Evolutionary conservation across 2,329 filamentous ascomycete species (phyloP).

Genomic region (Claviceps maximensis): DNA sequence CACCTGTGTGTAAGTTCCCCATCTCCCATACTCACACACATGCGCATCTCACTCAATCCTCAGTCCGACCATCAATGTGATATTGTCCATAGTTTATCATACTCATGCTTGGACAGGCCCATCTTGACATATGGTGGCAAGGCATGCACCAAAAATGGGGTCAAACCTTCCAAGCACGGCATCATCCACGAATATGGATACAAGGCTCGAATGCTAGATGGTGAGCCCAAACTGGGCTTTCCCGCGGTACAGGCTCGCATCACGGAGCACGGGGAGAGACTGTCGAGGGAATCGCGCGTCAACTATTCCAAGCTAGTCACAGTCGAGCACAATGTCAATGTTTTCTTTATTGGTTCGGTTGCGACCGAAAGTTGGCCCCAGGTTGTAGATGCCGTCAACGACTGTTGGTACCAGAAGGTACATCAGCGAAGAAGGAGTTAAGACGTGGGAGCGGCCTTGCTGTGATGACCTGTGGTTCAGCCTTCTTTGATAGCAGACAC

Average conservation of each 20-base stretch:
- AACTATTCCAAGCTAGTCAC: constrained; percentile 45
- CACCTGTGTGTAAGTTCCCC: constrained; percentile 37
- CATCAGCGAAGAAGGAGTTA: constrained; percentile 19
- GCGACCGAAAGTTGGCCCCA: constrained; percentile 24
- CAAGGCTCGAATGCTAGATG: constrained; percentile 19
- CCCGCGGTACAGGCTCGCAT: constrained; percentile 31
- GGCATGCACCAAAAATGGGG: constrained; percentile 39
- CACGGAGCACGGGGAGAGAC: constrained; percentile 27
- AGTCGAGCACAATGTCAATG: constrained; percentile 43
- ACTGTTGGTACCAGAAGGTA: constrained; percentile 35
- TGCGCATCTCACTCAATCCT: too few species aligned
- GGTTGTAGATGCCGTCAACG: constrained; percentile 32
- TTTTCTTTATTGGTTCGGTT: constrained; percentile 43
- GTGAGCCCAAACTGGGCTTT: constrained; percentile 37
- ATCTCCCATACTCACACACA: neutral
- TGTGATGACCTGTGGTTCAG: neutral
- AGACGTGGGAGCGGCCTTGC: neutral
- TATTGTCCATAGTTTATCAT: neutral
- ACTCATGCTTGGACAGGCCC: constrained; percentile 24
- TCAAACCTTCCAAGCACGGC: constrained; percentile 39
- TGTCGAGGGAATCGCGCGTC: constrained; percentile 37
- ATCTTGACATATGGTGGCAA: constrained; percentile 42
- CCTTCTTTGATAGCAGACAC: too few species aligned
- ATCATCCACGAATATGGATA: constrained; percentile 30
- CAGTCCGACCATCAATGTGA: neutral